phyloP scores from a whole-genome alignment of 257 asterid species.

The Petunia secreta region DNA sequence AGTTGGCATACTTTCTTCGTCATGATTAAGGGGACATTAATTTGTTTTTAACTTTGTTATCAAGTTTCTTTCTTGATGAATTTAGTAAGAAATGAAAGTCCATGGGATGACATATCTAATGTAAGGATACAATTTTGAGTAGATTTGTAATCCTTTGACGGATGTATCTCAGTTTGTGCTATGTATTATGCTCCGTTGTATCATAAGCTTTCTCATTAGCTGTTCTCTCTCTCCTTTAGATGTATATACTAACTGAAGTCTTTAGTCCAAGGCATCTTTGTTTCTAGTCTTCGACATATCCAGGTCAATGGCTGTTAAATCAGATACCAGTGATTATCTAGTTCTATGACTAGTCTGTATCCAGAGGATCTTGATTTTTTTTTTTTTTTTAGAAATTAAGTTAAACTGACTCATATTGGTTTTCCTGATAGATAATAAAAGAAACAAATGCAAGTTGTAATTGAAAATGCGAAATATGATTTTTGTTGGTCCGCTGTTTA shows the following conservation, averaged over 20 bases:
- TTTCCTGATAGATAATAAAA: constrained; percentile 1
- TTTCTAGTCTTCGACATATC: constrained; percentile 6
- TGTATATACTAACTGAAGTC: background rate
- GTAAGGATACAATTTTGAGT: background rate
- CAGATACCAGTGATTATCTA: constrained; percentile 1
- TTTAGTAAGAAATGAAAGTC: too few relatives aligned
- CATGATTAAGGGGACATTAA: too few relatives aligned
- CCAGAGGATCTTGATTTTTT: background rate
- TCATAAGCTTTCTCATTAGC: background rate
- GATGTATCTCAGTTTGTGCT: background rate
- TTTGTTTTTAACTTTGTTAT: too few relatives aligned
- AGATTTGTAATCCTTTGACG: background rate
- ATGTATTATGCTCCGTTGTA: background rate
- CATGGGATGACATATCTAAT: too few relatives aligned
- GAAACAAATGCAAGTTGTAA: background rate
- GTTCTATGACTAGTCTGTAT: background rate
- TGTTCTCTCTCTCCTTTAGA: background rate
- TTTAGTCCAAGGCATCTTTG: background rate
- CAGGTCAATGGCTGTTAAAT: background rate
- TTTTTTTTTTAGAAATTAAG: background rate
- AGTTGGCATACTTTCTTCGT: too few relatives aligned
- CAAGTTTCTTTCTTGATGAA: too few relatives aligned
- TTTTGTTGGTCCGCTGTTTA: background rate
- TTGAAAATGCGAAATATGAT: background rate
- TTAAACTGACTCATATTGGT: background rate